Conservation (phyloP, 2,329 filamentous ascomycete species). For the Aphanocladium album region DNA sequence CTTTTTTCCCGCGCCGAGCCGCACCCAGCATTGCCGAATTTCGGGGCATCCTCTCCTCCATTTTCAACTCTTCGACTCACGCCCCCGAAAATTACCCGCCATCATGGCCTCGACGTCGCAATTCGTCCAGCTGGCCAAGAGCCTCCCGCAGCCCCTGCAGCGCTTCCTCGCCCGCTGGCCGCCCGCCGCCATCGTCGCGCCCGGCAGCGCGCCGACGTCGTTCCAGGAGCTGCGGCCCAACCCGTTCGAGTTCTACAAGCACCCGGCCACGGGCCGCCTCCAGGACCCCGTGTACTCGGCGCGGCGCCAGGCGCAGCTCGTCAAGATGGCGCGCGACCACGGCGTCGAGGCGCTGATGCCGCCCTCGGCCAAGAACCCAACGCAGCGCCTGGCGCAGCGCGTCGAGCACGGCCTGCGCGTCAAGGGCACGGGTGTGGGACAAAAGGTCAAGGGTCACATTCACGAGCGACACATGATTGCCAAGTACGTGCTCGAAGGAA, state of each 20-base stretch:
- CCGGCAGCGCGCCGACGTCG: slow-evolving; percentile 38
- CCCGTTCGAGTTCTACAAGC: slow-evolving; percentile 76
- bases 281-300: slow-evolving; percentile 78
- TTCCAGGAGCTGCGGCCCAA: slow-evolving; percentile 60
- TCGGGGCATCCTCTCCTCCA: neutral
- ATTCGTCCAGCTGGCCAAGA: slow-evolving; percentile 58
- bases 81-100: neutral
- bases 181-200: slow-evolving; percentile 56
- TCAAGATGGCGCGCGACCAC: slow-evolving; percentile 74
- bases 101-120: slow-evolving; percentile 33
- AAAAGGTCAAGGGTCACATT: slow-evolving; percentile 90
- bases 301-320: slow-evolving; percentile 82
- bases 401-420: slow-evolving; percentile 77
- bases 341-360: slow-evolving; percentile 80
- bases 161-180: slow-evolving; percentile 90
- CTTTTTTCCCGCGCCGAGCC: neutral
- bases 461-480: slow-evolving; percentile 83
- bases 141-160: slow-evolving; percentile 71
- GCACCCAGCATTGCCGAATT: neutral
- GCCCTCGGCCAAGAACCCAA: slow-evolving; percentile 68
- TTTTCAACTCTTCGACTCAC: too few species aligned
- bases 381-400: slow-evolving; percentile 62
- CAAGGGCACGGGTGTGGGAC: slow-evolving; percentile 87
- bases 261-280: slow-evolving; percentile 76
- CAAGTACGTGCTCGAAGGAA: slow-evolving; percentile 45